Evolutionary conservation across 2,329 filamentous ascomycete genomes (phyloP).

Genomic region (Hawksworthiomyces lignivorus): DNA sequence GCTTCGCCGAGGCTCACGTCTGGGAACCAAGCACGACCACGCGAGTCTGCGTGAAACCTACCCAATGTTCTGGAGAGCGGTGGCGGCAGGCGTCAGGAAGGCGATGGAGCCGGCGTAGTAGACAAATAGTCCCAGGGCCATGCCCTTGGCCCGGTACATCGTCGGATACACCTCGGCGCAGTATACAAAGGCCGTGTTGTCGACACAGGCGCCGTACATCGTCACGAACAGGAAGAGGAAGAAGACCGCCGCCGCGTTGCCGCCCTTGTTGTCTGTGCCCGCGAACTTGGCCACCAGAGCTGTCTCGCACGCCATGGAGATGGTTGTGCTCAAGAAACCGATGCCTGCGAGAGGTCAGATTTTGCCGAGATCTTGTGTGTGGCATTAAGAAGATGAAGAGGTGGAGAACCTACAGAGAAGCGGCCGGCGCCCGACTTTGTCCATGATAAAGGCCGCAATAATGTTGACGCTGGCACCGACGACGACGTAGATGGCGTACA

Average conservation of each 20-base stretch:
- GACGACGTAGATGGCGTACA: conserved; percentile 7
- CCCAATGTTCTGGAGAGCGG: conserved; percentile 7
- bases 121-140: conserved; percentile 6
- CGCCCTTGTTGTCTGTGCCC: conserved; percentile 4
- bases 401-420: no score
- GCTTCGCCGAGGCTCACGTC: no score
- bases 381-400: no score
- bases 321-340: conserved; percentile 6
- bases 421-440: conserved; percentile 7
- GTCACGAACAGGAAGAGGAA: conserved; percentile 9
- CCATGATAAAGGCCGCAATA: conserved; percentile 7
- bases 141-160: conserved; percentile 9
- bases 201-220: conserved; percentile 5
- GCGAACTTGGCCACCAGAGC: conserved; percentile 7
- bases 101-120: conserved; percentile 13
- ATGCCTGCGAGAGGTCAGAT: no score
- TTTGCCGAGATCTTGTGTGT: no score
- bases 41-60: no score
- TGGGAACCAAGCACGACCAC: no score
- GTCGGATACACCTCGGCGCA: conserved; percentile 9
- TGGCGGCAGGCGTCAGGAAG: conserved; percentile 13
- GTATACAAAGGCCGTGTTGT: conserved; percentile 10
- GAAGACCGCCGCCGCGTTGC: conserved; percentile 8
- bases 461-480: conserved; percentile 8
- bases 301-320: conserved; percentile 9